Conservation (phyloP, 805 yeast species). For the Teunomyces pallodes region DNA sequence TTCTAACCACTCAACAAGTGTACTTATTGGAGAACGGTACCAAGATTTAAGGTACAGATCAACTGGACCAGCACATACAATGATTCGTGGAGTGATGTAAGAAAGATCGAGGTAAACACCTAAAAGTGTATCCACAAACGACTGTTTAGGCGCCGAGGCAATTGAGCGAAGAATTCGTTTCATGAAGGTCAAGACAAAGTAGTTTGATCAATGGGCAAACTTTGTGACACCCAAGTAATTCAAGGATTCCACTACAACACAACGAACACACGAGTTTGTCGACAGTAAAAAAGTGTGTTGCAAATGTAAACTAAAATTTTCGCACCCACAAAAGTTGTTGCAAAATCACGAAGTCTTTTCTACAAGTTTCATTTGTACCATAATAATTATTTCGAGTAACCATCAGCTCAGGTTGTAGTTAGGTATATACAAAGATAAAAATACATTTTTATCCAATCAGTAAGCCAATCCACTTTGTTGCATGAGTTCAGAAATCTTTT, state of each 20-base stretch:
- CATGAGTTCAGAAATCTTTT: constrained; percentile 61
- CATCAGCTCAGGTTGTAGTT: not conserved
- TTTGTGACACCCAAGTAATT: too few species aligned
- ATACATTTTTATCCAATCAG: not conserved
- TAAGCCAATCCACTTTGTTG: constrained; percentile 19
- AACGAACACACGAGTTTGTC: too few species aligned
- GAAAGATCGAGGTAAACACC: constrained; percentile 56
- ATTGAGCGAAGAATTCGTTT: constrained; percentile 16
- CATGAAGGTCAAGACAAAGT: constrained; percentile 3
- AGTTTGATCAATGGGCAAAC: too few species aligned
- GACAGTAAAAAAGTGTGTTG: not conserved
- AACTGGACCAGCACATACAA: constrained; percentile 79
- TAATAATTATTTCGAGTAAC: not conserved
- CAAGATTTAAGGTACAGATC: constrained; percentile 37
- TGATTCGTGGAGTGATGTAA: constrained; percentile 57
- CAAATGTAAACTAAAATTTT: not conserved
- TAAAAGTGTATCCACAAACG: constrained; percentile 16
- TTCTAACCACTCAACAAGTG: constrained; percentile 40
- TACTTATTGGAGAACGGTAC: constrained; percentile 52
- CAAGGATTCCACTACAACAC: too few species aligned
- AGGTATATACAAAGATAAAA: constrained; percentile 3
- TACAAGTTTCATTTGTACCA: not conserved
- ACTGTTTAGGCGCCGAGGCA: constrained; percentile 21
- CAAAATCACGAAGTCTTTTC: not conserved
- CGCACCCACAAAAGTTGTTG: not conserved